Percentiles rank a stretch among this genome's conserved stretches.
phyloP scores from a whole-genome alignment of 352 stramenopile species.

The Globisporangium parvum region DNA sequence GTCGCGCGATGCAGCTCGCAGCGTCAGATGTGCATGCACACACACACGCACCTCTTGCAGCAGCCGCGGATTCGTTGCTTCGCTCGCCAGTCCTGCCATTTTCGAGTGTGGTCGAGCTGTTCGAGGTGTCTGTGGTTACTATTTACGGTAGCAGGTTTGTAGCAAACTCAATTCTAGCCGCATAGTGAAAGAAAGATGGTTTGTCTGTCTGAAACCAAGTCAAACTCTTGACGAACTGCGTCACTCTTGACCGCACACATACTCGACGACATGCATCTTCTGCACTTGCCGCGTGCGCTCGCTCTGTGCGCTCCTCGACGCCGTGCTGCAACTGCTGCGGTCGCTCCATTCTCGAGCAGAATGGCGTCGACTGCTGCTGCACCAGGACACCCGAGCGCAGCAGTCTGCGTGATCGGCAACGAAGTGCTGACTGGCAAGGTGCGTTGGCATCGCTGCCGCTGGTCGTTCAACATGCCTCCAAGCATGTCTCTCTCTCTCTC shows the following conservation, averaged over 20 bases:
- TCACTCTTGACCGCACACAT: no score
- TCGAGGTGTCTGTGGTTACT: no score
- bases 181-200: no score
- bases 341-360: background rate
- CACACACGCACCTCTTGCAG: conserved; percentile 44
- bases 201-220: no score
- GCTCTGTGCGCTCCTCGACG: background rate
- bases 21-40: background rate
- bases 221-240: no score
- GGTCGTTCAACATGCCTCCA: no score
- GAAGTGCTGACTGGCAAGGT: conserved; percentile 86
- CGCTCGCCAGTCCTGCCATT: conserved; percentile 21
- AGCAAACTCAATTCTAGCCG: no score
- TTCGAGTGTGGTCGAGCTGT: background rate
- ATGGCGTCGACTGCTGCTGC: conserved; percentile 3
- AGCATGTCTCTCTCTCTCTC: background rate
- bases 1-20: background rate
- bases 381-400: conserved; percentile 35
- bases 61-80: conserved; percentile 45
- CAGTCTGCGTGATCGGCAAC: conserved; percentile 77
- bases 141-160: no score
- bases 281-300: conserved; percentile 4
- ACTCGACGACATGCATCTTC: no score
- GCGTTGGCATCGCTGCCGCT: background rate
- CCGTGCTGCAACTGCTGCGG: background rate